Conservation (phyloP, 371 early-diverging fungal genomes). For the Apophysomyces trapeziformis region DNA sequence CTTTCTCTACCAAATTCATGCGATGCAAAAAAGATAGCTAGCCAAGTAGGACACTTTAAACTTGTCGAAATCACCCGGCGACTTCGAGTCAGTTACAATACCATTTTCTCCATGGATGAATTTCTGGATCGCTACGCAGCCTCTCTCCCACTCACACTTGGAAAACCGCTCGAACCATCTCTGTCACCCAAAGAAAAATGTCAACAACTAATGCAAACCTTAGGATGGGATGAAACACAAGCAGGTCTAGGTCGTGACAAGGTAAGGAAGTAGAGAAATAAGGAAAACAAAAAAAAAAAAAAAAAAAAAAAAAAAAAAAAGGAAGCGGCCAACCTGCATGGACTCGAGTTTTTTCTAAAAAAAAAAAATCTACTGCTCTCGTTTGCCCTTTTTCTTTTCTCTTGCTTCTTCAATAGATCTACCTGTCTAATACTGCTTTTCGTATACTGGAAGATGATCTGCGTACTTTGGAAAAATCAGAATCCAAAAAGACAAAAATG, state of each 20-base stretch:
- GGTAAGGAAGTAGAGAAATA: slow-evolving; percentile 20
- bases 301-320: not conserved
- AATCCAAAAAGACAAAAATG: slow-evolving; percentile 50
- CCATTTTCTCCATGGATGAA: slow-evolving; percentile 55
- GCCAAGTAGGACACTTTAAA: slow-evolving; percentile 58
- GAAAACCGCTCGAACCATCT: slow-evolving; percentile 46
- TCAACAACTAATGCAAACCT: slow-evolving; percentile 53
- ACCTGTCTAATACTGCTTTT: slow-evolving; percentile 77
- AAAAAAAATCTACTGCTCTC: not conserved
- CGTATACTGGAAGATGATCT: slow-evolving; percentile 69
- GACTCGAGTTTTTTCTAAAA: not conserved
- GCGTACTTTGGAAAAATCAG: slow-evolving; percentile 48
- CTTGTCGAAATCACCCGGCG: slow-evolving; percentile 55
- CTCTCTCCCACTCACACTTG: slow-evolving; percentile 50
- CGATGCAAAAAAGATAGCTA: slow-evolving; percentile 59
- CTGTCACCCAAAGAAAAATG: slow-evolving; percentile 48
- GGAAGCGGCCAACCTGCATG: not conserved
- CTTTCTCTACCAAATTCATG: slow-evolving; percentile 57
- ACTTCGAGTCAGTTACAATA: slow-evolving; percentile 56
- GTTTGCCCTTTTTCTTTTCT: slow-evolving; percentile 3
- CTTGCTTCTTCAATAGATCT: slow-evolving; percentile 42
- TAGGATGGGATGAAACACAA: slow-evolving; percentile 69
- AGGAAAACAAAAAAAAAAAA: not conserved
- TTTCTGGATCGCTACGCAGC: slow-evolving; percentile 73
- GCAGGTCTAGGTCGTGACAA: slow-evolving; percentile 66